phyloP scores from a whole-genome alignment of 2,329 filamentous ascomycete species.

The Neonectria ditissima region DNA sequence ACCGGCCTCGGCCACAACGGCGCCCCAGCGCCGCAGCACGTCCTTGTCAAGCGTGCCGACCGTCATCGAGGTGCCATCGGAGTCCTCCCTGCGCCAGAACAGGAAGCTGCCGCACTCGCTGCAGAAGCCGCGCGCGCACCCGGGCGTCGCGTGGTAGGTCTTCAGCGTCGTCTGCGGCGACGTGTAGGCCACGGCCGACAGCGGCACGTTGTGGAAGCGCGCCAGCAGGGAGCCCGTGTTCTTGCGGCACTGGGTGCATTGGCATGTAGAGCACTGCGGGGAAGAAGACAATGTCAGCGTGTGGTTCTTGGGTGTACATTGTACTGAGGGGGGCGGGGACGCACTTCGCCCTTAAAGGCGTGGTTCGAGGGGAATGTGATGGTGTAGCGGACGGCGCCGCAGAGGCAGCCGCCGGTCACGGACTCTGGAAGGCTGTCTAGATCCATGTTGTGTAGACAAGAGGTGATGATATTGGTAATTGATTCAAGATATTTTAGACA shows the following conservation, averaged over 20 bases:
- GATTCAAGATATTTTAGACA: not conserved
- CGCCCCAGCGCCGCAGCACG: conserved; percentile 54
- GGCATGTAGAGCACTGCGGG: conserved; percentile 59
- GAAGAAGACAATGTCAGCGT: conserved; percentile 4
- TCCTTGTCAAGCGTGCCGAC: conserved; percentile 61
- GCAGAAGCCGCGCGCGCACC: conserved; percentile 61
- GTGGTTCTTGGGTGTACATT: not conserved
- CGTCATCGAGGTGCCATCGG: conserved; percentile 49
- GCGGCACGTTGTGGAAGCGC: conserved; percentile 53
- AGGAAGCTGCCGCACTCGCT: conserved; percentile 60
- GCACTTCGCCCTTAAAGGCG: conserved; percentile 55
- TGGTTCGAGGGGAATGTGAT: conserved; percentile 59
- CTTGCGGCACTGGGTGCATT: conserved; percentile 68
- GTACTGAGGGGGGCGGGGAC: conserved; percentile 12
- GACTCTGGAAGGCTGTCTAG: conserved; percentile 46
- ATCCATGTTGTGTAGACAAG: conserved; percentile 30
- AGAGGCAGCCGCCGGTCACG: conserved; percentile 65
- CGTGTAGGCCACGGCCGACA: conserved; percentile 51
- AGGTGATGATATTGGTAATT: not conserved
- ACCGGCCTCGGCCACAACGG: conserved; percentile 53
- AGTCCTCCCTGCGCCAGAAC: conserved; percentile 56
- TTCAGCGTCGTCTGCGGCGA: conserved; percentile 49
- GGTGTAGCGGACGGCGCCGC: conserved; percentile 61
- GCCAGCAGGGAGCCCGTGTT: conserved; percentile 61
- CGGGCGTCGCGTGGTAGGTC: conserved; percentile 55